phyloP scores from a whole-genome alignment of 192 early-diverging fungal species.

The Phlyctochytrium planicorne region DNA sequence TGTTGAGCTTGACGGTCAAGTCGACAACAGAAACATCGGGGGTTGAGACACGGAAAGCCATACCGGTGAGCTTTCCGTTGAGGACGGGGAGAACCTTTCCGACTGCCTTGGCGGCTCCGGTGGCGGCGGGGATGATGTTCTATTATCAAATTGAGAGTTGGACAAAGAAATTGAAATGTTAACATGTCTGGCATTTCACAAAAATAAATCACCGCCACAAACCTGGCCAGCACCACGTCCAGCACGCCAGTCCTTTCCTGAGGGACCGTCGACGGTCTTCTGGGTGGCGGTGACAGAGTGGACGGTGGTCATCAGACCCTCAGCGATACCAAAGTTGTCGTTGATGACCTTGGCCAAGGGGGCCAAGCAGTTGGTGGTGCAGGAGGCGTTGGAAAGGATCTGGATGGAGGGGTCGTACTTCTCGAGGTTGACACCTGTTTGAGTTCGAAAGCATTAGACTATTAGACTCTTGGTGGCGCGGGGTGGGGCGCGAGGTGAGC shows the following conservation, averaged over 20 bases:
- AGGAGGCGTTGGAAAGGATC: slow-evolving; percentile 97
- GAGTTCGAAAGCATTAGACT: slow-evolving; percentile 5
- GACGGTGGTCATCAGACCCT: slow-evolving; percentile 98
- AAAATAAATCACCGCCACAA: too few relatives aligned
- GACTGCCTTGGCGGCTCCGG: slow-evolving; percentile 99
- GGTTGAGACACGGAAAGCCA: slow-evolving; percentile 96
- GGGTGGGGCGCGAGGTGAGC: too few relatives aligned
- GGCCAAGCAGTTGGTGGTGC: slow-evolving; percentile 99
- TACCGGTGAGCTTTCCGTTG: slow-evolving; percentile 96
- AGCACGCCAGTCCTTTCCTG: slow-evolving; percentile 95
- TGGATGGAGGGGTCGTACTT: slow-evolving; percentile 80
- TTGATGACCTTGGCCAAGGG: slow-evolving; percentile 96
- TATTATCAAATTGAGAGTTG: too few relatives aligned
- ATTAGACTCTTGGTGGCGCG: too few relatives aligned
- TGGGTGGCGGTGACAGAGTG: slow-evolving; percentile 99
- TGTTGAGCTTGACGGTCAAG: slow-evolving; percentile 88
- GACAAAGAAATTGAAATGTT: neutral
- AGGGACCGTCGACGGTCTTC: slow-evolving; percentile 99
- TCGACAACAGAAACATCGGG: slow-evolving; percentile 97
- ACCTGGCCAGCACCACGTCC: slow-evolving; percentile 95
- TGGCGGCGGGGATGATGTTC: slow-evolving; percentile 98
- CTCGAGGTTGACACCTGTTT: slow-evolving; percentile 89
- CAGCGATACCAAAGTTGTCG: slow-evolving; percentile 93
- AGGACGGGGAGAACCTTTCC: slow-evolving; percentile 94
- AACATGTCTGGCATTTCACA: slow-evolving; percentile 1